Evolutionary conservation across 331 rosid genomes (phyloP), one percentile per base, ranked within the genome.

Genomic region (Ulmus americana): DNA sequence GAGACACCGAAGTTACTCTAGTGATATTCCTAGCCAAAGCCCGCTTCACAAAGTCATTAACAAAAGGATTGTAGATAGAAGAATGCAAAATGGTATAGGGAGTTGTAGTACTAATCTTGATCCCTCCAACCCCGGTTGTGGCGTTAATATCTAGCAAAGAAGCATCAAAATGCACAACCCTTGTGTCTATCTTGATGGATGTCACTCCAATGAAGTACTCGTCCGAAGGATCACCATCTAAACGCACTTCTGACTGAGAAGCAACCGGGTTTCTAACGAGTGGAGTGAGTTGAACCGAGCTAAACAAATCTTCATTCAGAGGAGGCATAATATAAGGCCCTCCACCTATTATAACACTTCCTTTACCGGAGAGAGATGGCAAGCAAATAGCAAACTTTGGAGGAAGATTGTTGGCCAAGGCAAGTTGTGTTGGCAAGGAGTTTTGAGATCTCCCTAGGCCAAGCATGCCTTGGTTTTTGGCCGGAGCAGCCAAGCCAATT

Each of bases 121-220:
- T 79, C 0, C 84, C 86, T 1, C 86, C 86, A 49, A 40, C 84
- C 79, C 35, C 71, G 67, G 0, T 39, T 72, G 44, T 45, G 49
- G 9, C 49, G 11, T 82, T 75, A 40, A 82, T 64, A 54, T 81
- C 52, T 13, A 79, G 18, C 7, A 73, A 40, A 10, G 79, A 74
- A 52, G 81, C 14, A 6, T 50, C 14, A 16, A 68, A 58, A 1
- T 64, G 14, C 13, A 78, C 46, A 35, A n/a, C 44, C 10, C 47
- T 41, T 46, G 28, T 69, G 48, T 51, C 64, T 1, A 77, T 10
- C 0, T 12, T 39, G 44, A 77, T 68, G 18, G 78, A 72, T 8
- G 43, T 49, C 8, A 72, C 64, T 18, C 7, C 2, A 43, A 77
- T 16, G 61, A 48, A 72, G 43, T 77, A 77, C 16, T 72, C 74